Conservation (phyloP, 1,284 basidiomycete species). For the Gyrodon tennesseensis region DNA sequence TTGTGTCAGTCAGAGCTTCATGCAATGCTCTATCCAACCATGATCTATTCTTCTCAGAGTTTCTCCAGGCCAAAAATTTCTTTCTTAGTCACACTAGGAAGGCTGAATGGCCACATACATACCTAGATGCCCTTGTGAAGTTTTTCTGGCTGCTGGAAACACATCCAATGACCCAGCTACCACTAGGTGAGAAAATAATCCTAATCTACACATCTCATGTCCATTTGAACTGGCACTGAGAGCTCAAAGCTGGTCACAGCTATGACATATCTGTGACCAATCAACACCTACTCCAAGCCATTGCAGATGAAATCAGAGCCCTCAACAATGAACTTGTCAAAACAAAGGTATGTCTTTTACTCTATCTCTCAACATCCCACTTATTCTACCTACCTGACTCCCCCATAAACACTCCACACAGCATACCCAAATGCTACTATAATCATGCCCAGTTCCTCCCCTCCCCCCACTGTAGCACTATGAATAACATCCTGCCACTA, state of each 20-base stretch:
- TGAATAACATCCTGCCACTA: too few relatives aligned
- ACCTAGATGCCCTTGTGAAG: neutral
- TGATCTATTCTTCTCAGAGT: neutral
- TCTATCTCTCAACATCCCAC: too few relatives aligned
- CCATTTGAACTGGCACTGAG: neutral
- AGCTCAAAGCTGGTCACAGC: neutral
- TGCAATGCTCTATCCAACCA: neutral
- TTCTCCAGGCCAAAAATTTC: slow-evolving; percentile 6
- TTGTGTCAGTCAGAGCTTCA: neutral
- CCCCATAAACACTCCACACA: too few relatives aligned
- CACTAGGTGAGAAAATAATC: neutral
- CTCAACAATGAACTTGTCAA: too few relatives aligned
- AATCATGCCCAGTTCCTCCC: too few relatives aligned
- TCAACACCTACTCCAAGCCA: too few relatives aligned
- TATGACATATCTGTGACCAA: neutral
- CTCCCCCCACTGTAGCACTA: too few relatives aligned
- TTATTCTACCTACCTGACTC: too few relatives aligned
- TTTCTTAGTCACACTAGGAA: neutral
- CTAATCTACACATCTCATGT: neutral
- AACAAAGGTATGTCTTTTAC: too few relatives aligned
- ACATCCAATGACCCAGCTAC: neutral
- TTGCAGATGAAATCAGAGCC: too few relatives aligned
- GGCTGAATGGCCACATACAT: neutral
- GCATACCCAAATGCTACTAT: too few relatives aligned
- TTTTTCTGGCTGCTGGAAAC: neutral